phyloP scores from a whole-genome alignment of 495 filamentous ascomycete genomes.

The Podospora bellae-mahoneyi region DNA sequence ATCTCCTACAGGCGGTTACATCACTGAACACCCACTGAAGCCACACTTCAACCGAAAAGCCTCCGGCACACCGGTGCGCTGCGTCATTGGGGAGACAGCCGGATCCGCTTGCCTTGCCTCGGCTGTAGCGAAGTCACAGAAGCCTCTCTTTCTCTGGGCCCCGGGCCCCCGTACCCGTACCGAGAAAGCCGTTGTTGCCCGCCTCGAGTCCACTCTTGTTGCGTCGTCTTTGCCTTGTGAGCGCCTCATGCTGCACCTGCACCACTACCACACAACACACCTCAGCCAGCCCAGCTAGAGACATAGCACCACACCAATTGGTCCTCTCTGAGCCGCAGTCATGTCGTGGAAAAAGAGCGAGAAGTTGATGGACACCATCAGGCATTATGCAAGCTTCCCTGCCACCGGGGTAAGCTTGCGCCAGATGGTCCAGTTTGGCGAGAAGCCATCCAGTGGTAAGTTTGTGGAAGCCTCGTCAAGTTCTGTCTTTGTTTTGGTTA shows the following conservation, averaged over 20 bases:
- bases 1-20: constrained; percentile 5
- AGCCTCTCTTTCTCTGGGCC: neutral
- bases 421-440: constrained; percentile 99
- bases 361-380: constrained; percentile 95
- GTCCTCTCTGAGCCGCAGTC: constrained; percentile 37
- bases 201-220: constrained; percentile 1
- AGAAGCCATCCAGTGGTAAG: constrained; percentile 80
- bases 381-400: constrained; percentile 94
- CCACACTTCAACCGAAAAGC: neutral
- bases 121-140: constrained; percentile 14
- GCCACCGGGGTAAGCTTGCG: constrained; percentile 93
- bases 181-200: constrained; percentile 8
- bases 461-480: constrained; percentile 11
- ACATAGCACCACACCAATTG: constrained; percentile 31
- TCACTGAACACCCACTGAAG: neutral
- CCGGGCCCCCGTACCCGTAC: constrained; percentile 15
- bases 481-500: constrained; percentile 4
- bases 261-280: constrained; percentile 14
- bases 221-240: neutral
- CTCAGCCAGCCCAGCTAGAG: neutral
- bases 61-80: constrained; percentile 9
- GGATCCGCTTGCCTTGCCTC: constrained; percentile 32
- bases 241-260: constrained; percentile 26
- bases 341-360: constrained; percentile 90
- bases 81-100: constrained; percentile 19